Evolutionary conservation across 2,329 filamentous ascomycete genomes (phyloP).

Genomic region (Colletotrichum sp.): DNA sequence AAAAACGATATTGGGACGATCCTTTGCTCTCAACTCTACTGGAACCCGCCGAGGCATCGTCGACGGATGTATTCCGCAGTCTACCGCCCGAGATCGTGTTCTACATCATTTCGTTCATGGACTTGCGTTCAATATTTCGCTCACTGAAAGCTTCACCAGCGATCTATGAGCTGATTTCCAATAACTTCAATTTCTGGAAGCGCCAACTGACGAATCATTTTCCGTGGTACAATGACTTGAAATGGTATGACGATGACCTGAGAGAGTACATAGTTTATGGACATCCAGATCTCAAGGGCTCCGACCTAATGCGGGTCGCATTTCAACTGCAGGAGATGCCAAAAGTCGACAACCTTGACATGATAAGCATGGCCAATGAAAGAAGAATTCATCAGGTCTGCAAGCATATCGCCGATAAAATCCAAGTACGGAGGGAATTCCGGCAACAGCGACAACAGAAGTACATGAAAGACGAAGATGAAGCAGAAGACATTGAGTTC

Average conservation of each 20-base stretch:
- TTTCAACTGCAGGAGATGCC: not conserved
- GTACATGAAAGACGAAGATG: not conserved
- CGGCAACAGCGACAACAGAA: not conserved
- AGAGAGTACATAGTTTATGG: not conserved
- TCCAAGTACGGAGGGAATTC: not conserved
- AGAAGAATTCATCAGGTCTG: not conserved
- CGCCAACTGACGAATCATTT: not conserved
- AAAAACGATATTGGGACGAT: not conserved
- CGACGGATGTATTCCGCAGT: not conserved
- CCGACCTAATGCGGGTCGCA: not conserved
- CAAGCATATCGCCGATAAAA: not conserved
- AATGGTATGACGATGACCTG: not conserved
- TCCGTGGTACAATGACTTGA: not conserved
- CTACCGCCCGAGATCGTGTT: not conserved
- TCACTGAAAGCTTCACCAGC: not conserved
- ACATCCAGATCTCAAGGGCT: not conserved
- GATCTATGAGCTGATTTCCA: not conserved
- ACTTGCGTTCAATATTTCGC: not conserved
- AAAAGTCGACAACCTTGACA: not conserved
- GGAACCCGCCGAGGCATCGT: not conserved
- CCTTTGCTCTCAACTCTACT: not conserved
- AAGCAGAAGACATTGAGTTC: not conserved
- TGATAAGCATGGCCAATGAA: not conserved
- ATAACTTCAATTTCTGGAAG: not conserved
- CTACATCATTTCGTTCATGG: not conserved